Conservation (phyloP, 148 eudicot species). For the Spergularia marina region DNA sequence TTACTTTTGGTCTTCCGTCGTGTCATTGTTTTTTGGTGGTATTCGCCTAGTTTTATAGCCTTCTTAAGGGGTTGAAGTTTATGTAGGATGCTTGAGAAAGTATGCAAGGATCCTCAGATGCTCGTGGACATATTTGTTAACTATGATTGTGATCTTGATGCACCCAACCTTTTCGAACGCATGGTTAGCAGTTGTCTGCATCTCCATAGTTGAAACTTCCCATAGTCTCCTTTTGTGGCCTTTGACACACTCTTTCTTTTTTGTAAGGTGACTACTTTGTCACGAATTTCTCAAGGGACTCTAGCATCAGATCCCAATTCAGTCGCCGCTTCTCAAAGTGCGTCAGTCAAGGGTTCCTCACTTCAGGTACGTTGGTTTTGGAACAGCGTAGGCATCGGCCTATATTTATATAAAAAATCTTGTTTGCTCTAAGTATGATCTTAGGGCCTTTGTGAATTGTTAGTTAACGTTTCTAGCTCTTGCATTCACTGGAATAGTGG, state of each 20-base stretch:
- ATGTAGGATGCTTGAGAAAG: constrained; percentile 97
- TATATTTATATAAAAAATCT: background rate
- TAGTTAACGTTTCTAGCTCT: background rate
- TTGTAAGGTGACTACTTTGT: constrained; percentile 66
- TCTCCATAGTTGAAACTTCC: background rate
- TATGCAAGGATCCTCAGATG: constrained; percentile 91
- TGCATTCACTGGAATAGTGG: no score
- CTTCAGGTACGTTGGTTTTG: constrained; percentile 60
- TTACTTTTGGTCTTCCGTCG: constrained; percentile 4
- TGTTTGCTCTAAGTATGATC: background rate
- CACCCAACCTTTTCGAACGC: constrained; percentile 91
- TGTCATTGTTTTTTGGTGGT: constrained; percentile 12
- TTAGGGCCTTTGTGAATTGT: background rate
- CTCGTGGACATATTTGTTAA: constrained; percentile 94
- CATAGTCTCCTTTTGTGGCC: background rate
- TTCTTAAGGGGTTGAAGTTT: constrained; percentile 16
- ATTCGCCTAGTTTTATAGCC: constrained; percentile 10
- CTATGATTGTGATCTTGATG: constrained; percentile 93
- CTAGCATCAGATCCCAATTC: constrained; percentile 84
- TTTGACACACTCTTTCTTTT: constrained; percentile 16
- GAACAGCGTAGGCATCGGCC: background rate
- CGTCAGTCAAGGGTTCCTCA: constrained; percentile 82
- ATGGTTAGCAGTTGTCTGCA: constrained; percentile 41
- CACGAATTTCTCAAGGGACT: constrained; percentile 91
- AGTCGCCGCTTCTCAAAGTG: constrained; percentile 65